Conservation (phyloP, 106 monocot genomes). For the Dendrobium officinale region DNA sequence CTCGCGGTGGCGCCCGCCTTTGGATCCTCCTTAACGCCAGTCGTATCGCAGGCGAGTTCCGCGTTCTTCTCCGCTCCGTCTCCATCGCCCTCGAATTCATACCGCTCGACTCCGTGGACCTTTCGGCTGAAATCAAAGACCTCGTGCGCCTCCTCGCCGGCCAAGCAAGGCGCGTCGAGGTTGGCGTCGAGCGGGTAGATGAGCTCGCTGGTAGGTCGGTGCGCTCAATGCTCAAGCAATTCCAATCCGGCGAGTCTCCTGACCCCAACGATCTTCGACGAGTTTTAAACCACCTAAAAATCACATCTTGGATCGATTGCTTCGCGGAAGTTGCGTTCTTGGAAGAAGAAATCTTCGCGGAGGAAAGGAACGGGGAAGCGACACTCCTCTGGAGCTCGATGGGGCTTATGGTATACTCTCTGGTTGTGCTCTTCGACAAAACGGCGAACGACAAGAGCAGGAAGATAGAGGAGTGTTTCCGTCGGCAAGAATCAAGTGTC, state of each 20-base stretch:
- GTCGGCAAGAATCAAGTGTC: background rate
- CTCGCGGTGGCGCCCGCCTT: constrained; percentile 37
- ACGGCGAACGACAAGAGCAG: background rate
- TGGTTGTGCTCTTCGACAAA: constrained; percentile 42
- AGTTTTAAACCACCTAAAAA: constrained; percentile 37
- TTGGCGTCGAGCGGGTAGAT: constrained; percentile 29
- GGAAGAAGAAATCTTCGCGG: constrained; percentile 42
- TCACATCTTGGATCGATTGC: constrained; percentile 72
- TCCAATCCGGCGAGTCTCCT: constrained; percentile 35
- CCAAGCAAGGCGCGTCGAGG: constrained; percentile 36
- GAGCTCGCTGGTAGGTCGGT: constrained; percentile 16
- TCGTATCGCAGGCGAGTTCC: constrained; percentile 41
- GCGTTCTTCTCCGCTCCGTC: constrained; percentile 31
- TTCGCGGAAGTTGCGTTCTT: constrained; percentile 55
- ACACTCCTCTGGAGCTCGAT: constrained; percentile 43
- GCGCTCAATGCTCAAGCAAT: constrained; percentile 24
- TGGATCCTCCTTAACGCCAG: constrained; percentile 50
- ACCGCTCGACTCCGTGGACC: constrained; percentile 22
- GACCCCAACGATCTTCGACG: constrained; percentile 11
- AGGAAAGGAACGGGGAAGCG: constrained; percentile 12
- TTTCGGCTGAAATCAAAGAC: constrained; percentile 34
- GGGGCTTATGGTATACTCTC: constrained; percentile 59
- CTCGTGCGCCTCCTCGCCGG: constrained; percentile 28
- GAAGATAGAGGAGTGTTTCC: background rate
- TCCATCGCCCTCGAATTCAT: constrained; percentile 49